Base-by-base conservation (phyloP, 495 filamentous ascomycete genomes). In the Podospora pseudocomata region DNA sequence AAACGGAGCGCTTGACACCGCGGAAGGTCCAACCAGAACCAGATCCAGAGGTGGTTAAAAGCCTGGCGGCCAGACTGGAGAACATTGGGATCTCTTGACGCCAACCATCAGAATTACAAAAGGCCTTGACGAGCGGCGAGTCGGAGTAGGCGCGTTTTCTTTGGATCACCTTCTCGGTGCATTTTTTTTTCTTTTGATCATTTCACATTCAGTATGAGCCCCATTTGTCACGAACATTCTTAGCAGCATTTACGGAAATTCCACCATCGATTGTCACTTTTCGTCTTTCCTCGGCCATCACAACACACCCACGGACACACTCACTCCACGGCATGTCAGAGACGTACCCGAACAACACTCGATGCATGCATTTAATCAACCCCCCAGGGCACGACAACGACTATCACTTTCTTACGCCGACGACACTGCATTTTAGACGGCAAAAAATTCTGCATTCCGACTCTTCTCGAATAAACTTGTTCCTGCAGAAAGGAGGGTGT, bases 21-120 rank as follows among this genome's bases (percentile, higher is more conserved):
- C 85, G 82, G 68, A 88, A 85, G 70, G 79, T 86, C 32, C 88
- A 89, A 69, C 86, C 83, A 18, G 83, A 86, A 72, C 85, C 84
- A 3, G 88, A 92, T 66, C 89, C 89, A 1, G 90, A 89, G 53
- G 76, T 92, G 3, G 68, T 90, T 58, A 81, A 82, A 73, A 85
- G 80, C 49, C 79, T 94, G 13, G 83, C 89, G 74, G 84, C 82
- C 57, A 86, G 83, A 67, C 77, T 92, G 58, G 84, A 82, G 32
- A 76, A 65, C 9, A 54, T 88, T 67, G 78, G 73, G 27, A 71
- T 86, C 65, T 72, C 74, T 59, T 75, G 67, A 73, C 71, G 19
- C n/a, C 2, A 18, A n/a, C 5, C 16, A 11, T 44, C 18, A 27
- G 13, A 15, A 23, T 32, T 19, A 54, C 5, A 20, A 26, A 27